Evolutionary conservation across 2,329 filamentous ascomycete genomes (phyloP).

Genomic region (Botrytis aclada): DNA sequence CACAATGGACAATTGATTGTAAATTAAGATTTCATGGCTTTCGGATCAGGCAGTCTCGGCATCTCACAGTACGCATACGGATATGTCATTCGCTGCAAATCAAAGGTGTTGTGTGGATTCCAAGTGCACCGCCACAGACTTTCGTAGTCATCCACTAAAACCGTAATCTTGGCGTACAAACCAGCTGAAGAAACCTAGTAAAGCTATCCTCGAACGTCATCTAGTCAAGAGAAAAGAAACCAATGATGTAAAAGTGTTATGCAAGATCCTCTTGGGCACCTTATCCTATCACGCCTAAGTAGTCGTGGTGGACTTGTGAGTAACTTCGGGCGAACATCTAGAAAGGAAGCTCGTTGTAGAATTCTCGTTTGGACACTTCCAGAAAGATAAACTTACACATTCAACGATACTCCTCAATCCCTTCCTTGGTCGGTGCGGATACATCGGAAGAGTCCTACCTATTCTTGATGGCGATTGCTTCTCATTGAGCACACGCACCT

Average conservation of each 20-base stretch:
- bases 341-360: not conserved
- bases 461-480: not conserved
- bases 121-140: constrained; percentile 11
- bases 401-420: not conserved
- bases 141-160: constrained; percentile 5
- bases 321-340: not conserved
- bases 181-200: constrained; percentile 16
- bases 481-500: not conserved
- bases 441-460: not conserved
- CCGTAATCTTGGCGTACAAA: constrained; percentile 7
- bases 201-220: not conserved
- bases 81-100: not conserved
- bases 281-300: not conserved
- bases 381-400: not conserved
- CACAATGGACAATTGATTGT: not conserved
- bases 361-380: not conserved
- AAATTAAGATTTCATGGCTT: not conserved
- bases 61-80: not conserved
- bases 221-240: not conserved
- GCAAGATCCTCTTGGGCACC: not conserved
- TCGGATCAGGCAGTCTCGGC: constrained; percentile 4
- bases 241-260: not conserved
- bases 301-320: not conserved
- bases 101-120: not conserved
- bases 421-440: not conserved